Conservation (phyloP, 805 yeast species). For the Suhomyces sp. region DNA sequence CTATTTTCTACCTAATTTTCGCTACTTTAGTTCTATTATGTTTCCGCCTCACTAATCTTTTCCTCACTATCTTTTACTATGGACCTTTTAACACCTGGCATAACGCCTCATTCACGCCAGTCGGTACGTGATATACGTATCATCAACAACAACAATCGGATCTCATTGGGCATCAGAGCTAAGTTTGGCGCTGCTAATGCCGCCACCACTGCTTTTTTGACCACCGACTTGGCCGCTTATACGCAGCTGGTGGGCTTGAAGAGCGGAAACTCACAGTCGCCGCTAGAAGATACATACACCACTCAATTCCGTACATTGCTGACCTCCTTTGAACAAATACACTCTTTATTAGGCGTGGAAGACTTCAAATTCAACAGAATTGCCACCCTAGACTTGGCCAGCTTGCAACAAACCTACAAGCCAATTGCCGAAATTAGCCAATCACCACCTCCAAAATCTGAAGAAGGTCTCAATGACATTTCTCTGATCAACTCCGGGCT, state of each 20-base stretch:
- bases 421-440: neutral
- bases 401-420: conserved; percentile 2
- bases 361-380: conserved; percentile 12
- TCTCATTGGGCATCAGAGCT: conserved; percentile 22
- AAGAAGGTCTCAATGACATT: neutral
- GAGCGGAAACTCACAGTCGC: neutral
- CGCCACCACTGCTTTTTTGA: conserved; percentile 21
- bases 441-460: neutral
- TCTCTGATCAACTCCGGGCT: neutral
- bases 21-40: too few relatives aligned
- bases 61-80: too few relatives aligned
- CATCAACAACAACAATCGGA: conserved; percentile 30
- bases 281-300: neutral
- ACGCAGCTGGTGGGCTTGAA: neutral
- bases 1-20: too few relatives aligned
- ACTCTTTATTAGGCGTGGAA: conserved; percentile 20
- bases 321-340: conserved; percentile 19
- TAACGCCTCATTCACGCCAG: conserved; percentile 15
- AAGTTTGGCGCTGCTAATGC: conserved; percentile 21
- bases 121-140: conserved; percentile 9
- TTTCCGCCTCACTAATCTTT: too few relatives aligned
- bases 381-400: conserved; percentile 5
- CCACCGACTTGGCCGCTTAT: conserved; percentile 12
- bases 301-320: neutral
- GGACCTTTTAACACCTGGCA: conserved; percentile 21